Evolutionary conservation across 225 moss, liverwort and hornwort species (phyloP), one percentile per base, ranked within the genome.

Genomic region (Asterella californica): DNA sequence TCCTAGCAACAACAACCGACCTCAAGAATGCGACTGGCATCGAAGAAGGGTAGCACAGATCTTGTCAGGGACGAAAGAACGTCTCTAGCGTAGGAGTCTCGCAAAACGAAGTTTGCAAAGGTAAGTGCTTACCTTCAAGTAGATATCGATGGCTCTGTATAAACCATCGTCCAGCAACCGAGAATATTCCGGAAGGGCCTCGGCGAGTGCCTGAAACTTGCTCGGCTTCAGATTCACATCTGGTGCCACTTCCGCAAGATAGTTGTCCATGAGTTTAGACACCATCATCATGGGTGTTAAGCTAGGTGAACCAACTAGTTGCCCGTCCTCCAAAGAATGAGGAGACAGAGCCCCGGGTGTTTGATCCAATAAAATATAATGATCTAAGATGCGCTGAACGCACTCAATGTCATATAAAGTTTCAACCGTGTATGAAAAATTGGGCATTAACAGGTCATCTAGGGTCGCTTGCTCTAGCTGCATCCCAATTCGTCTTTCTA

Each of bases 121-220:
- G 6, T 32, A 55, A 14, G 2, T 0, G 46, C 76, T 76, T 34
- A 87, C 87, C 89, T 90, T 90, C 18, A 90, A 77, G 72, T 82
- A 90, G 24, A 90, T 90, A 37, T 90, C 89, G 36, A 90, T 82
- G 25, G 89, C 87, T 75, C 89, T 83, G 79, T 90, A 90, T 34
- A 90, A 84, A 57, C 89, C 89, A 64, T 90, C 89, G 60, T 90
- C 89, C 61, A 84, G 69, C 2, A 87, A 69, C 22, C 89, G 83
- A 69, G 89, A 83, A 70, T 90, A 87, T 55, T 87, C 89, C 9
- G 89, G 89, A 19, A 90, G 87, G n/a, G 89, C 89, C 84, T 90
- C 89, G 42, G 89, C 89, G 25, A 90, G 80, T 0, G 87, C 60
- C 82, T 90, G 87, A 54, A 90, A 90, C 70, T 85, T 90, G 74